Conservation (phyloP, 1,284 basidiomycete species). For the Gomphus bonarii region DNA sequence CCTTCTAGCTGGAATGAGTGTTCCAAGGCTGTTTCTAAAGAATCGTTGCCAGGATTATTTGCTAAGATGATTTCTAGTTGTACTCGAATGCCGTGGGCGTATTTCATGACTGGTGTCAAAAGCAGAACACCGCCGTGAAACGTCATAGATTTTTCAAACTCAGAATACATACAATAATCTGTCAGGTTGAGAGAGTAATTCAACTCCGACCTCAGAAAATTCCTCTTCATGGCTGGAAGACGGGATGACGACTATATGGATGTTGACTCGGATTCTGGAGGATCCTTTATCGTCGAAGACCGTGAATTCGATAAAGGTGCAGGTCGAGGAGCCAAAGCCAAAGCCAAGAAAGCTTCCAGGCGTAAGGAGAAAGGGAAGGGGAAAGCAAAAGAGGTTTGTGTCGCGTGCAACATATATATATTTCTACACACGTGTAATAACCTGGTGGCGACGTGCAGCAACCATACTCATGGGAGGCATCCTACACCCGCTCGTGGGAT, state of each 20-base stretch:
- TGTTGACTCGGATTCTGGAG: conserved; percentile 31
- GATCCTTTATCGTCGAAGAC: conserved; percentile 25
- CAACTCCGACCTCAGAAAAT: not conserved
- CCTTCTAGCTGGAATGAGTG: not conserved
- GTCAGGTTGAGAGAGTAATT: not conserved
- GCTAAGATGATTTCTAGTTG: not conserved
- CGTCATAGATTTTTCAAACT: no score
- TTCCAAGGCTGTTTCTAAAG: not conserved
- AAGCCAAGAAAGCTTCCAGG: conserved; percentile 2
- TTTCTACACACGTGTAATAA: not conserved
- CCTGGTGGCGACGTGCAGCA: conserved; percentile 31
- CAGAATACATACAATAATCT: no score
- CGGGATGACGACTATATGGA: conserved; percentile 23
- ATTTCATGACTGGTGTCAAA: not conserved
- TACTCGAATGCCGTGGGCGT: not conserved
- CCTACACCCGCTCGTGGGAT: conserved; percentile 93
- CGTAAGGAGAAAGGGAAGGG: conserved; percentile 28
- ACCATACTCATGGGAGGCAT: conserved; percentile 92
- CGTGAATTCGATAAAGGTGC: conserved; percentile 14
- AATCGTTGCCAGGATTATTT: not conserved
- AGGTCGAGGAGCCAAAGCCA: conserved; percentile 7
- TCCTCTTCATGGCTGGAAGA: conserved; percentile 23
- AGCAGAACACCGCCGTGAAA: no score
- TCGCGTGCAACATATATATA: not conserved
- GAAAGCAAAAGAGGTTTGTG: conserved; percentile 42